Base-by-base conservation (phyloP, 2,329 filamentous ascomycete species). In the Phialocephala sp. region DNA sequence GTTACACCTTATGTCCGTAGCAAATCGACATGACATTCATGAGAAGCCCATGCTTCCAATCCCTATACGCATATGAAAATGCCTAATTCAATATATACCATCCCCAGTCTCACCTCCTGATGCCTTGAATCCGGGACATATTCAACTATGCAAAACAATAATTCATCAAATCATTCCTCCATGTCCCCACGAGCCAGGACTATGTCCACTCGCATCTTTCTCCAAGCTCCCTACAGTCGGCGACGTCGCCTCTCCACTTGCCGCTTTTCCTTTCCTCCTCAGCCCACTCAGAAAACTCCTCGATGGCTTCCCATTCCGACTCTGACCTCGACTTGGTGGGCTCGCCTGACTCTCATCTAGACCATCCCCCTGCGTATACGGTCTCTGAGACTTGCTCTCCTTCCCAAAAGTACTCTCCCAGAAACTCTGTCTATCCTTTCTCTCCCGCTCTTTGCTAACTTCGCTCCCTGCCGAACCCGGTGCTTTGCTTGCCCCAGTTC, bases 351-450 rank as follows among this genome's bases (percentile, higher is more conserved):
- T 63, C 9, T 39, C 22, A 39, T 66, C 68, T 8, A 41, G 36
- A 15, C 61, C 11, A 35, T 70, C 70, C 12, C 50, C 50, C 3
- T 4, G 18, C 45, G n/a, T 18, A 56, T 69, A 68, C 18, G 69
- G 69, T 59, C 68, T 67, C 32, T 71, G 68, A 43, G 67, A 67
- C 59, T 72, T 72, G 41, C 64, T 70, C 12, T 76, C 72, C 35
- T 73, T 73, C 14, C 74, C 73, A 66, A 76, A 76, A 1, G 72
- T 73, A 3, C 65, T 59, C 37, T 77, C 75, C 75, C 75, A 76
- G 61, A 76, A 76, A 54, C 68, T 73, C 59, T 76, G 74, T 9
- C 71, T 64, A 20, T 76, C 74, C 56, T 67, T 71, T 18, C 64
- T 65, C 57, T 73, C 72, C 35, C 67, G 63, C 12, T 54, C 50